Conservation (phyloP, 495 filamentous ascomycete species). For the Trichoderma gamsii region DNA sequence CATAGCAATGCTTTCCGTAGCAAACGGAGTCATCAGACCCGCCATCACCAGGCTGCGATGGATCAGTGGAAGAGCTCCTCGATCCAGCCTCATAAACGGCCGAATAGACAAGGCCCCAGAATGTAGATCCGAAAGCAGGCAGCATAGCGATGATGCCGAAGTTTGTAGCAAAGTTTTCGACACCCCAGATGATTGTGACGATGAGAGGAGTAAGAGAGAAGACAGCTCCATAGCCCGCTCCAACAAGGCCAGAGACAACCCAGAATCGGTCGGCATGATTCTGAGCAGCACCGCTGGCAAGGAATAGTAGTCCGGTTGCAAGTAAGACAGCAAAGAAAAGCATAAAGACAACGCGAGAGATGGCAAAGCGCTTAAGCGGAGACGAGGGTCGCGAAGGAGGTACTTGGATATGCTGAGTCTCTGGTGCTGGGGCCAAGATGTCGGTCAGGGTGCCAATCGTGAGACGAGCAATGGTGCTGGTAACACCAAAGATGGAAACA, state of each 20-base stretch:
- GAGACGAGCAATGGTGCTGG: slow-evolving; percentile 83
- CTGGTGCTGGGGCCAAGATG: slow-evolving; percentile 66
- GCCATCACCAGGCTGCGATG: slow-evolving; percentile 18
- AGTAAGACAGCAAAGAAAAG: slow-evolving; percentile 67
- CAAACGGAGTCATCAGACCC: slow-evolving; percentile 49
- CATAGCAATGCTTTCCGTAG: slow-evolving; percentile 76
- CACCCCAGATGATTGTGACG: slow-evolving; percentile 90
- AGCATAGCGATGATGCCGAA: slow-evolving; percentile 93
- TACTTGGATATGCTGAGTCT: slow-evolving; percentile 37
- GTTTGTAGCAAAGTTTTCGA: slow-evolving; percentile 97
- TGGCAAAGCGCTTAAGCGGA: slow-evolving; percentile 38
- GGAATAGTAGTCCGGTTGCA: slow-evolving; percentile 66
- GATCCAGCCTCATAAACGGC: slow-evolving; percentile 67
- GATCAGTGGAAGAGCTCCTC: slow-evolving; percentile 22
- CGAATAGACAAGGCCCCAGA: slow-evolving; percentile 82
- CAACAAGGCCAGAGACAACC: slow-evolving; percentile 71
- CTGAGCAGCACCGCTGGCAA: slow-evolving; percentile 66
- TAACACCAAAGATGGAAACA: slow-evolving; percentile 83
- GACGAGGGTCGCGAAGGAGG: slow-evolving; percentile 26
- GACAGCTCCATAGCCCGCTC: slow-evolving; percentile 84
- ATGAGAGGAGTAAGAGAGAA: slow-evolving; percentile 89
- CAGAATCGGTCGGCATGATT: slow-evolving; percentile 65
- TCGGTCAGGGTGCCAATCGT: slow-evolving; percentile 81
- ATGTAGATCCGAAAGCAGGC: slow-evolving; percentile 73
- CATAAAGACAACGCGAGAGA: slow-evolving; percentile 78